These are phyloP conservation scores for Capsicum rhomboideum DNA, from an alignment of 257 asterid genomes.

Conservation along the genomic window DNA sequence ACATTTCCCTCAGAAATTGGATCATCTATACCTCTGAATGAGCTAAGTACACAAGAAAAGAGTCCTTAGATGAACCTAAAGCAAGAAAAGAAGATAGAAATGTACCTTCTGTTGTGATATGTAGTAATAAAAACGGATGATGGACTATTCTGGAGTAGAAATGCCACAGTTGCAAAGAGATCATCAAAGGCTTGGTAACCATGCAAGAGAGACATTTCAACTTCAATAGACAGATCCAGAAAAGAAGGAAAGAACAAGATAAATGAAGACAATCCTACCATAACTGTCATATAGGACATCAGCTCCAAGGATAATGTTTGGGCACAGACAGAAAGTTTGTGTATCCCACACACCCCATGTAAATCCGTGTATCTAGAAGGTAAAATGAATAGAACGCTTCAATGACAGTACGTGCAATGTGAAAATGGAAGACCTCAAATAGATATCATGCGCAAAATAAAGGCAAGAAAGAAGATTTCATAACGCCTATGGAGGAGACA, in stretches of 20 bases:
- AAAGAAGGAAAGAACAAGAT: background rate
- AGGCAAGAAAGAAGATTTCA: background rate
- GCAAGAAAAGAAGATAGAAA: constrained; percentile 4
- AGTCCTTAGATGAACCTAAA: background rate
- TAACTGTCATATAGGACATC: constrained; percentile 79
- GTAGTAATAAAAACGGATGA: constrained; percentile 76
- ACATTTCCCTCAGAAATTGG: background rate
- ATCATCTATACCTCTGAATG: background rate
- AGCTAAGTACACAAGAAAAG: background rate
- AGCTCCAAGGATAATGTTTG: constrained; percentile 94
- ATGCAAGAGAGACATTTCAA: constrained; percentile 7
- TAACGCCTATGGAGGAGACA: background rate
- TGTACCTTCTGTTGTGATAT: constrained; percentile 89
- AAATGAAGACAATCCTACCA: constrained; percentile 27
- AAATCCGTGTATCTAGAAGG: constrained; percentile 62
- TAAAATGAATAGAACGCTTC: background rate
- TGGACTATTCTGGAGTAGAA: constrained; percentile 58
- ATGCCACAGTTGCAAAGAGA: constrained; percentile 75
- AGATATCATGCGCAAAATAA: background rate
- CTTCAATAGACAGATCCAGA: constrained; percentile 2
- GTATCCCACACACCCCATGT: constrained; percentile 89
- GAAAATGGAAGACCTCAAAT: constrained; percentile 1
- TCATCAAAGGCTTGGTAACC: constrained; percentile 66
- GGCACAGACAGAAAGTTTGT: constrained; percentile 44
- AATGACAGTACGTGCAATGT: background rate